phyloP scores from a whole-genome alignment of 371 early-diverging fungal species.

The Mucor circinelloides region DNA sequence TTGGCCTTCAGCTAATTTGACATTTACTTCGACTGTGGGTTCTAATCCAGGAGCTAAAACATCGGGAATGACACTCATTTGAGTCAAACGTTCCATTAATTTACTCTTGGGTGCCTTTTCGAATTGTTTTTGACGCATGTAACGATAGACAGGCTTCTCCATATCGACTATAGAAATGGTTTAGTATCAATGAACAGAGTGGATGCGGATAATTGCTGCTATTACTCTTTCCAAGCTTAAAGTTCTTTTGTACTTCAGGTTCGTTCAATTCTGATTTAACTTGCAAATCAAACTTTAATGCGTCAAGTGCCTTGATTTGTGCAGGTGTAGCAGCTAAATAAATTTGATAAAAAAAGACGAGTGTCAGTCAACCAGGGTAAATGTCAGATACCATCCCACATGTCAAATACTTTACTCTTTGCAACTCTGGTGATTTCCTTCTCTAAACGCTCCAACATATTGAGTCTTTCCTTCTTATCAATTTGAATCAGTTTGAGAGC shows the following conservation, averaged over 20 bases:
- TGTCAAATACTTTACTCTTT: slow-evolving; percentile 40
- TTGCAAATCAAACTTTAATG: slow-evolving; percentile 63
- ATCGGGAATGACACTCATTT: slow-evolving; percentile 85
- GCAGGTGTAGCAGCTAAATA: slow-evolving; percentile 41
- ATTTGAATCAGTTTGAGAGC: slow-evolving; percentile 71
- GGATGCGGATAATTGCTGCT: neutral
- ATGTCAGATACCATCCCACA: neutral
- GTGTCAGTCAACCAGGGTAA: neutral
- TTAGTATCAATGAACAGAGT: neutral
- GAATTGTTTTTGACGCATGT: slow-evolving; percentile 69
- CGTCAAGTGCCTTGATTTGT: slow-evolving; percentile 56
- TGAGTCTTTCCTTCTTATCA: slow-evolving; percentile 63
- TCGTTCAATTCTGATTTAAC: slow-evolving; percentile 77
- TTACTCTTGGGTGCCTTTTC: slow-evolving; percentile 61
- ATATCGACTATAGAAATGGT: slow-evolving; percentile 56
- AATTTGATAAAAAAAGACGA: neutral
- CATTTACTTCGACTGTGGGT: slow-evolving; percentile 53
- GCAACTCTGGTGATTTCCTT: slow-evolving; percentile 53
- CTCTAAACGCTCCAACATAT: slow-evolving; percentile 55
- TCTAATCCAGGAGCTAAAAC: slow-evolving; percentile 57
- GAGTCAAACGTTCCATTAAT: slow-evolving; percentile 73
- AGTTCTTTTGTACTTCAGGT: slow-evolving; percentile 71
- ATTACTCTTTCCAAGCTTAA: slow-evolving; percentile 57
- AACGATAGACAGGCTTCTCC: slow-evolving; percentile 72
- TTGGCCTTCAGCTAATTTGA: slow-evolving; percentile 39